phyloP scores from a whole-genome alignment of 345 rosid species.

The Dipteronia dyeriana region DNA sequence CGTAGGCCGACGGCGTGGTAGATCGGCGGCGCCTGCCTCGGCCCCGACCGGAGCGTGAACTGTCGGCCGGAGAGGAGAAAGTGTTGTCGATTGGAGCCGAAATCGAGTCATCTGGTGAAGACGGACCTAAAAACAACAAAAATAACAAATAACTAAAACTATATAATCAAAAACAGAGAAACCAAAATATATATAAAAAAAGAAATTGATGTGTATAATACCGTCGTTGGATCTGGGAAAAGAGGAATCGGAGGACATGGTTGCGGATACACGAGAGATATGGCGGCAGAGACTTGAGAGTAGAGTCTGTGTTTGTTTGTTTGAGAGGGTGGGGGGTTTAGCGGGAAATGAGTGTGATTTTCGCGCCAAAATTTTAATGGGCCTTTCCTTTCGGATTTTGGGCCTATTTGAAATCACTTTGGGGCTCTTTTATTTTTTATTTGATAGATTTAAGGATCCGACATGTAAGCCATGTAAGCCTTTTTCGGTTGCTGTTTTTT shows the following conservation, averaged over 20 bases:
- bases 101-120: slow-evolving; percentile 62
- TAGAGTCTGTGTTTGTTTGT: background rate
- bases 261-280: slow-evolving; percentile 21
- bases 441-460: no score
- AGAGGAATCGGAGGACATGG: slow-evolving; percentile 77
- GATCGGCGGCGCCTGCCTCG: slow-evolving; percentile 26
- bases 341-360: slow-evolving; percentile 39
- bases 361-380: slow-evolving; percentile 51
- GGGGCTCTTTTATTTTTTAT: no score
- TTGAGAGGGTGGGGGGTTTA: slow-evolving; percentile 42
- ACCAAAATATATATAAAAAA: background rate
- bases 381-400: background rate
- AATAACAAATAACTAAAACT: background rate
- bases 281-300: slow-evolving; percentile 8
- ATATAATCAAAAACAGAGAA: background rate
- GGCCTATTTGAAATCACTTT: background rate
- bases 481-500: no score
- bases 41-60: slow-evolving; percentile 15
- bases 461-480: no score
- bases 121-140: slow-evolving; percentile 43
- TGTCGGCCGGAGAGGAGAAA: slow-evolving; percentile 49
- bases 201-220: background rate
- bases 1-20: slow-evolving; percentile 27
- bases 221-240: slow-evolving; percentile 47
- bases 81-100: slow-evolving; percentile 75